Conservation (phyloP, 345 rosid species). For the Syzygium aqueum region DNA sequence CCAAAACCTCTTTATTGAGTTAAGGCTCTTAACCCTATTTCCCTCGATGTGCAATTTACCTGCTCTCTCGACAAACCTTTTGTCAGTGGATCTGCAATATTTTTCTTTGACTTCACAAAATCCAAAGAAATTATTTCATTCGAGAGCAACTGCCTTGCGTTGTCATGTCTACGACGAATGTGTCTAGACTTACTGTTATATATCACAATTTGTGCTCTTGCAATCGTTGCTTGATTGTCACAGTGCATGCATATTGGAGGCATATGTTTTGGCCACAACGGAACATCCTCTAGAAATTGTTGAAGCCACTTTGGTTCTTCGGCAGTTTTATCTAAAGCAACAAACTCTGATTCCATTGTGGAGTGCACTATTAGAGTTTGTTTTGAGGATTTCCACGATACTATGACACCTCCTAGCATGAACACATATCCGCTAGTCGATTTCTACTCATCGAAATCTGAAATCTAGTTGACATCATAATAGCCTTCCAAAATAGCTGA, state of each 20-base stretch:
- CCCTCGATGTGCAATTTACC: neutral
- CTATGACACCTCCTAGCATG: neutral
- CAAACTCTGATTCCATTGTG: neutral
- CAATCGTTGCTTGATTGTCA: neutral
- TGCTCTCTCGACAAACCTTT: neutral
- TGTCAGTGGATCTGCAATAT: accelerated
- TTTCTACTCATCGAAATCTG: accelerated
- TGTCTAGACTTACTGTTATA: neutral
- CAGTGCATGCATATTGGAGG: accelerated
- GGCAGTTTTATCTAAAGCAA: neutral
- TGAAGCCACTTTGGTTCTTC: neutral
- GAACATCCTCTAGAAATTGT: neutral
- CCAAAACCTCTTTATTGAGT: neutral
- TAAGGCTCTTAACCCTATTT: neutral
- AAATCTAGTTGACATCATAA: neutral
- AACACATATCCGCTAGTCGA: neutral
- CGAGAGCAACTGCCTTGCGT: neutral
- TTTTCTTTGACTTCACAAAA: neutral
- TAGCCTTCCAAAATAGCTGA: neutral
- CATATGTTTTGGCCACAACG: neutral
- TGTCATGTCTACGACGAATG: neutral
- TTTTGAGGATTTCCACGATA: neutral
- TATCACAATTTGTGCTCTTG: neutral
- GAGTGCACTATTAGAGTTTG: neutral
- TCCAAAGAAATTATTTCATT: neutral